Evolutionary conservation across 2,329 filamentous ascomycete genomes (phyloP).

Genomic region (Botryotinia convoluta): DNA sequence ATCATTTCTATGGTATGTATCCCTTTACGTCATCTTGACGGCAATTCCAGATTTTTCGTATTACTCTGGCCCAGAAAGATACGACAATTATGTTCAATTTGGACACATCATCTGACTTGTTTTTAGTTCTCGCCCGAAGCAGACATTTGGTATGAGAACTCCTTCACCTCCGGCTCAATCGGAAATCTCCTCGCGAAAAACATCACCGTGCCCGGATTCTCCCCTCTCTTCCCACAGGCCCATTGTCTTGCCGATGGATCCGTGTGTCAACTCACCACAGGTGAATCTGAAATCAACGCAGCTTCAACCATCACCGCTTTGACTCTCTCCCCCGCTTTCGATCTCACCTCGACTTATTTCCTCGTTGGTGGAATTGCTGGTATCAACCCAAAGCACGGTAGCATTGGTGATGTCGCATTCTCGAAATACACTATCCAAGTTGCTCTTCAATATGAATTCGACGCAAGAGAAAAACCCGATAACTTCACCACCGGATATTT

Average conservation of each 20-base stretch:
- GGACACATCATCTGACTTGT: neutral
- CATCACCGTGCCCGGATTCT: slow-evolving; percentile 60
- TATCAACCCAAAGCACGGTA: slow-evolving; percentile 66
- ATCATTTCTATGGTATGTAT: slow-evolving; percentile 58
- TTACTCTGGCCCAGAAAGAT: neutral
- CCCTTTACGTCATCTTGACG: neutral
- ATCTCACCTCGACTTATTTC: slow-evolving; percentile 68
- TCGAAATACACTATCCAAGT: slow-evolving; percentile 70
- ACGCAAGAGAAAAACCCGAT: slow-evolving; percentile 62
- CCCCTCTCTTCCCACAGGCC: slow-evolving; percentile 61
- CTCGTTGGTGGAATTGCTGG: slow-evolving; percentile 70
- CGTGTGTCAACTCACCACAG: slow-evolving; percentile 67
- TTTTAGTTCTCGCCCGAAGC: slow-evolving; percentile 60
- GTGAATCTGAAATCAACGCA: slow-evolving; percentile 73
- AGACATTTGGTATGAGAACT: slow-evolving; percentile 57
- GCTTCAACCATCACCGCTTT: slow-evolving; percentile 64
- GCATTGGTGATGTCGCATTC: slow-evolving; percentile 65
- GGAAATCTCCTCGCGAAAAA: slow-evolving; percentile 57
- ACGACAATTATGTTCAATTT: neutral
- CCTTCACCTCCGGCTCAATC: slow-evolving; percentile 44
- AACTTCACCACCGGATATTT: slow-evolving; percentile 69
- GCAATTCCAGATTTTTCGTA: neutral
- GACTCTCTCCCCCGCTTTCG: slow-evolving; percentile 58
- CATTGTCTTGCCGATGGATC: slow-evolving; percentile 60
- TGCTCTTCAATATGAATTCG: slow-evolving; percentile 73